Conservation (phyloP, 2,329 filamentous ascomycete genomes). For the Exophiala sideris region DNA sequence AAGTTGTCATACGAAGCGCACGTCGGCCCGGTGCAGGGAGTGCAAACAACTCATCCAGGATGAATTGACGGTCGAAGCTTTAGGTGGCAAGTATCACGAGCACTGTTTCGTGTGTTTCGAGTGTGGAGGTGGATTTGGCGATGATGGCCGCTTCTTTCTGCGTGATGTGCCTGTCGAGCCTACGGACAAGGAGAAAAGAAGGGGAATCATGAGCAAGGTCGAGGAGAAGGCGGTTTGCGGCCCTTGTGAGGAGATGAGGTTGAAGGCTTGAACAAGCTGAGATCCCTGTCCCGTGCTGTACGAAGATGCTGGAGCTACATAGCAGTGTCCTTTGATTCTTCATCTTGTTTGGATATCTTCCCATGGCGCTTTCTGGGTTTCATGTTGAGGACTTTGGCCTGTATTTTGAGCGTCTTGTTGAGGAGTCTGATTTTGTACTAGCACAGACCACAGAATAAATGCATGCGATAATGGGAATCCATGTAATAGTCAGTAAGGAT, state of each 20-base stretch:
- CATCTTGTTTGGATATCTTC: too few species aligned
- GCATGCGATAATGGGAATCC: too few species aligned
- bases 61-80: constrained; percentile 80
- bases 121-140: constrained; percentile 56
- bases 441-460: too few species aligned
- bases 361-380: too few species aligned
- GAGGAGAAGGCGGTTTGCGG: constrained; percentile 62
- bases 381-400: too few species aligned
- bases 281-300: too few species aligned
- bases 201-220: constrained; percentile 37
- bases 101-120: constrained; percentile 82
- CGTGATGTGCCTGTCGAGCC: constrained; percentile 50
- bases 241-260: constrained; percentile 57
- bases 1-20: constrained; percentile 85
- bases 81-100: constrained; percentile 91
- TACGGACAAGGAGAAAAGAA: constrained; percentile 45
- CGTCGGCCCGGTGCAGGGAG: constrained; percentile 81
- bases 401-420: too few species aligned
- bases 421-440: too few species aligned
- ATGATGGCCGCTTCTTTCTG: constrained; percentile 62
- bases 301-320: too few species aligned
- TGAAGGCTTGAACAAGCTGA: constrained; percentile 50
- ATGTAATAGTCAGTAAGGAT: too few species aligned
- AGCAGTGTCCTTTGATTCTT: too few species aligned
- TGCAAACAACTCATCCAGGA: constrained; percentile 84